phyloP scores from a whole-genome alignment of 2,329 filamentous ascomycete genomes.

The Xylariomycetidae sp. region DNA sequence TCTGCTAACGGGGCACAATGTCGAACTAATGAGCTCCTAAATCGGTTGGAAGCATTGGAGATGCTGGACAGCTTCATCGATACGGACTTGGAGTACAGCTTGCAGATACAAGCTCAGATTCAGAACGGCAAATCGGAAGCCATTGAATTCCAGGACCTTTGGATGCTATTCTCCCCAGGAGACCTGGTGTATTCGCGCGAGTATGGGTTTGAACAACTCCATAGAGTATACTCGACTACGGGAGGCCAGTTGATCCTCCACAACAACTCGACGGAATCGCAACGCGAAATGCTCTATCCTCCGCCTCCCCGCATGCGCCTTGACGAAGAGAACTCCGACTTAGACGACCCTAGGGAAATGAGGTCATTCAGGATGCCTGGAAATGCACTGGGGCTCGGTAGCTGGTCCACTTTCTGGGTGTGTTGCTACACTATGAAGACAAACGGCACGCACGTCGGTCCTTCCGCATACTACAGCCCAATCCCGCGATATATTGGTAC shows the following conservation, averaged over 20 bases:
- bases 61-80: background rate
- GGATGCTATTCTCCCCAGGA: conserved; percentile 1
- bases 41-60: background rate
- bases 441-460: no score
- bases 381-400: no score
- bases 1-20: background rate
- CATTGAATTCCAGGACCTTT: conserved; percentile 1
- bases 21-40: background rate
- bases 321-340: no score
- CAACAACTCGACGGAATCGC: no score
- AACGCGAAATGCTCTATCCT: no score
- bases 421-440: no score
- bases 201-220: background rate
- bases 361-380: no score
- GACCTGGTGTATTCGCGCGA: background rate
- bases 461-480: no score
- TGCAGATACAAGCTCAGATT: background rate
- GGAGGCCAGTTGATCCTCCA: background rate
- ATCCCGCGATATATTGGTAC: no score
- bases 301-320: no score
- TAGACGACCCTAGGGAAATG: no score
- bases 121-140: background rate
- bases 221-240: background rate
- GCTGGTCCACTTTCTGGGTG: no score
- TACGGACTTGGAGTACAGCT: background rate